phyloP scores from a whole-genome alignment of 1,284 basidiomycete genomes.

The Tylopilus sp. region DNA sequence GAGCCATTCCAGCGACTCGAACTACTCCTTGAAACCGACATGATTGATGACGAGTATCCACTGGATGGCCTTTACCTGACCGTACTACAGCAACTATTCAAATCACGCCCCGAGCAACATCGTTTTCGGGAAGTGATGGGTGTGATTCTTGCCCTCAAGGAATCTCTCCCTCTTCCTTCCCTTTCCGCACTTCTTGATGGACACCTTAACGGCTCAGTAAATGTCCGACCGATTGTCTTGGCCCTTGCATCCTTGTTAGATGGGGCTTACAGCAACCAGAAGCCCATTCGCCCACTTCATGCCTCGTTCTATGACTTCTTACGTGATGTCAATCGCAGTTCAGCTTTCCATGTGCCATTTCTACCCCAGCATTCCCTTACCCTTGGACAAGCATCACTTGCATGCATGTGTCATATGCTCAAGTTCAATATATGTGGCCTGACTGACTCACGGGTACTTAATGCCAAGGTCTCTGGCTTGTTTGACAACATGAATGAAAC shows the following conservation, averaged over 20 bases:
- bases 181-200: neutral
- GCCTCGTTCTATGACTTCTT: slow-evolving; percentile 1
- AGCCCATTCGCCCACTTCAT: neutral
- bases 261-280: neutral
- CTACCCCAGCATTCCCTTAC: neutral
- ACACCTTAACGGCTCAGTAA: neutral
- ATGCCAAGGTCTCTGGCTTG: neutral
- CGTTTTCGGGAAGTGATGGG: slow-evolving; percentile 3
- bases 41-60: neutral
- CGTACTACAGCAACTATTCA: neutral
- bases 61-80: neutral
- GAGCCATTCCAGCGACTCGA: neutral
- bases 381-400: neutral
- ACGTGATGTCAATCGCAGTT: neutral
- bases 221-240: neutral
- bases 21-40: neutral
- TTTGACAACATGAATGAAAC: neutral
- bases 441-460: neutral
- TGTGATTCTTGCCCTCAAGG: neutral
- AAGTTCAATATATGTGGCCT: slow-evolving; percentile 5
- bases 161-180: neutral
- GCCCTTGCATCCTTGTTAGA: slow-evolving; percentile 2
- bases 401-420: neutral
- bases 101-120: neutral
- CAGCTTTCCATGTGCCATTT: neutral